Conservation (phyloP, 2,329 filamentous ascomycete species). For the Beauveria asiatica region DNA sequence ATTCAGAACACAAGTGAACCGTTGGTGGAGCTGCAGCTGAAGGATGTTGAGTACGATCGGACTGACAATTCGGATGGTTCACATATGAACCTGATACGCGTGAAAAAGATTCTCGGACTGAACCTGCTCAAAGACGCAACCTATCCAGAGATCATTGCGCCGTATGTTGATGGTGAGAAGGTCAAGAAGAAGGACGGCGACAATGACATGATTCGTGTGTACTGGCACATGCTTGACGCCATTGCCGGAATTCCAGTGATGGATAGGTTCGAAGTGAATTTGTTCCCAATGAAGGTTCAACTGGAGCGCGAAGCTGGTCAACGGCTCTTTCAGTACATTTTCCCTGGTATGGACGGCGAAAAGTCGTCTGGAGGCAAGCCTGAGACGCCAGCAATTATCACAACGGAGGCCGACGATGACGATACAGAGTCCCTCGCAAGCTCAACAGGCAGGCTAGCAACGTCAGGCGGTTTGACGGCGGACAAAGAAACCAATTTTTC, state of each 20-base stretch:
- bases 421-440: constrained; percentile 30
- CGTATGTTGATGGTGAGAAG: constrained; percentile 66
- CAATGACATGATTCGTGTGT: constrained; percentile 81
- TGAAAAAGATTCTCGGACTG: constrained; percentile 78
- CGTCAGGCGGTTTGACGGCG: constrained; percentile 20
- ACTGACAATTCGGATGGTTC: constrained; percentile 97
- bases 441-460: constrained; percentile 29
- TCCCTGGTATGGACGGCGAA: constrained; percentile 69
- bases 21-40: constrained; percentile 85
- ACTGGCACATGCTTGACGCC: constrained; percentile 97
- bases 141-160: constrained; percentile 92
- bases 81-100: constrained; percentile 84
- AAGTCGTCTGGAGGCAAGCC: constrained; percentile 38
- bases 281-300: constrained; percentile 90
- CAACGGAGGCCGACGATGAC: constrained; percentile 40
- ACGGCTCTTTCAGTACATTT: constrained; percentile 93
- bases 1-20: constrained; percentile 81
- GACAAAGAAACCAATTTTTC: constrained; percentile 43
- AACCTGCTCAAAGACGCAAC: constrained; percentile 86
- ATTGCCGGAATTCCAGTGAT: constrained; percentile 96
- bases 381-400: constrained; percentile 52
- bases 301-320: constrained; percentile 88
- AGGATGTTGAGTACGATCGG: constrained; percentile 84
- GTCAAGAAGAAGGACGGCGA: constrained; percentile 30
- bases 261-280: constrained; percentile 89